These are phyloP conservation scores for Phellinidium pouzarii DNA, from an alignment of 1,284 basidiomycete species.

Conservation along the genomic window DNA sequence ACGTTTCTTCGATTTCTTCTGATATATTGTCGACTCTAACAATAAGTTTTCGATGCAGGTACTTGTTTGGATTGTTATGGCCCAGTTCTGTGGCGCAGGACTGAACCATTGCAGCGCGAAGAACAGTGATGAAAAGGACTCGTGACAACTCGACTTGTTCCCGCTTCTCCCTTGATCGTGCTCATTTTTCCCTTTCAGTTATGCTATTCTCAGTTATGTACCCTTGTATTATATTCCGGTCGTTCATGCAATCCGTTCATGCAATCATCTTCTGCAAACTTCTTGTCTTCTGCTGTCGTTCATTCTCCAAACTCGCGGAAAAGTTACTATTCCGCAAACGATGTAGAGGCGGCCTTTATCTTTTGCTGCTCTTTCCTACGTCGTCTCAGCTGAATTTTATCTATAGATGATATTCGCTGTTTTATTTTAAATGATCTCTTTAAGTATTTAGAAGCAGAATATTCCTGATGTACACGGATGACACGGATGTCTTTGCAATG, in stretches of 20 bases:
- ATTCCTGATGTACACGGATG: too few species aligned
- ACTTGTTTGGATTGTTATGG: constrained; percentile 72
- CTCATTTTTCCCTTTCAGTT: background rate
- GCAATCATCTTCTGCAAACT: background rate
- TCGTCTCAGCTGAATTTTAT: too few species aligned
- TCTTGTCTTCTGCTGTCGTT: background rate
- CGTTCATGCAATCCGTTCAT: background rate
- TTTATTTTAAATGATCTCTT: too few species aligned
- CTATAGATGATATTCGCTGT: too few species aligned
- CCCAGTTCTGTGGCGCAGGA: constrained; percentile 81
- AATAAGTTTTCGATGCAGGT: constrained; percentile 36
- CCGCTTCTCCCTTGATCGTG: background rate
- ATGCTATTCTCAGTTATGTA: background rate
- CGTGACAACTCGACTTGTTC: background rate
- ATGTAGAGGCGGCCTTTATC: too few species aligned
- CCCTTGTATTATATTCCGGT: background rate
- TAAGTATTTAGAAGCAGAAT: too few species aligned
- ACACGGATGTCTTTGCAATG: too few species aligned
- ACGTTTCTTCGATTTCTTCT: constrained; percentile 31
- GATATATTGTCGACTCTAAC: constrained; percentile 16
- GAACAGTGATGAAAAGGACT: constrained; percentile 1
- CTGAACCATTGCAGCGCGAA: constrained; percentile 78
- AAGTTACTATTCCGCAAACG: too few species aligned
- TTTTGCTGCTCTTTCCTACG: too few species aligned
- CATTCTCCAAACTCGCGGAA: too few species aligned